Evolutionary conservation across 352 stramenopile species (phyloP).

Genomic region (Phytophthora macrochlamydospora): DNA sequence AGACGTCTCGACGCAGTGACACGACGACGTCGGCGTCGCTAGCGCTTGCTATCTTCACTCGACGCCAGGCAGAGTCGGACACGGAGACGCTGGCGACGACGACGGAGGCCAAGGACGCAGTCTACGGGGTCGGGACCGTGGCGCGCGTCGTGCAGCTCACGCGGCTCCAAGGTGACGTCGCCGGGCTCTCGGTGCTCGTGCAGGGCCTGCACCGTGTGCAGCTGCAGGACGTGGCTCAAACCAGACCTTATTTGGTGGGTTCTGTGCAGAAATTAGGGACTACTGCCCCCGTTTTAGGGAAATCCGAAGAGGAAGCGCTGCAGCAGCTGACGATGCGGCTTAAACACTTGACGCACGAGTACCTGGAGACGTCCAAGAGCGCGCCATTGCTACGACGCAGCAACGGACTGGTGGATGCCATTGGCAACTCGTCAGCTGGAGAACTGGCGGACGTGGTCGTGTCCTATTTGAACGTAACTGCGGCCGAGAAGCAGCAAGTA

Average conservation of each 20-base stretch:
- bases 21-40: conserved; percentile 40
- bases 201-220: conserved; percentile 64
- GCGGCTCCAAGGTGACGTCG: conserved; percentile 52
- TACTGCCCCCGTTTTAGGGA: conserved; percentile 16
- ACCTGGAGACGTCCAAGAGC: conserved; percentile 69
- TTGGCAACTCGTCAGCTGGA: conserved; percentile 60
- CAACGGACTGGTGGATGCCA: conserved; percentile 64
- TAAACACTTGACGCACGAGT: conserved; percentile 73
- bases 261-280: conserved; percentile 41
- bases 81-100: conserved; percentile 23
- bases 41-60: conserved; percentile 70
- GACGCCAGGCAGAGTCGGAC: conserved; percentile 27
- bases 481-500: conserved; percentile 63
- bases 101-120: conserved; percentile 27
- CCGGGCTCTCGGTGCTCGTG: conserved; percentile 70
- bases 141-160: conserved; percentile 81
- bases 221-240: conserved; percentile 54
- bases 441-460: conserved; percentile 74
- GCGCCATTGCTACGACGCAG: conserved; percentile 60
- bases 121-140: conserved; percentile 68
- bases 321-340: conserved; percentile 49
- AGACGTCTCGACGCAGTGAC: conserved; percentile 36
- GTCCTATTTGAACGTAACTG: conserved; percentile 65
- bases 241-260: conserved; percentile 61
- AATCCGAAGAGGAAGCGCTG: conserved; percentile 22